These are phyloP conservation scores for Santalum album DNA, from an alignment of 164 flowering plant genomes.

Conservation along the genomic window DNA sequence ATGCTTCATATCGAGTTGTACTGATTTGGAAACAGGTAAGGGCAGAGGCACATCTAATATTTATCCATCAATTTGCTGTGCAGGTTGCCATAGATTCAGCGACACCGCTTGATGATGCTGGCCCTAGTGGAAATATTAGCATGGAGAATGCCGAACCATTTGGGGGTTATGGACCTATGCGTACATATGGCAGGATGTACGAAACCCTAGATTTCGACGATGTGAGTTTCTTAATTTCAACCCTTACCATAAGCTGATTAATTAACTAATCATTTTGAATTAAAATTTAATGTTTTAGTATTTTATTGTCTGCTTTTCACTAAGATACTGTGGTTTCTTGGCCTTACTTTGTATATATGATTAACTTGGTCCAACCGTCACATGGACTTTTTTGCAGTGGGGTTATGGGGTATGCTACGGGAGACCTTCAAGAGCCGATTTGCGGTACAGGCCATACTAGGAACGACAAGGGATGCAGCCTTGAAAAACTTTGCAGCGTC, in stretches of 20 bases:
- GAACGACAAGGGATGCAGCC: too few species aligned
- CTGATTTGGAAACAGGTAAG: too few species aligned
- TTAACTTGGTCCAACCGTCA: too few species aligned
- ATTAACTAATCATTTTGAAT: too few species aligned
- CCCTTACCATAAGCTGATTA: too few species aligned
- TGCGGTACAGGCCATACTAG: background rate
- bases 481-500: too few species aligned
- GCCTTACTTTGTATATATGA: too few species aligned
- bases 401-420: background rate
- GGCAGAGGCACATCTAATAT: background rate
- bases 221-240: background rate
- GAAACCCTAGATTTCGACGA: background rate
- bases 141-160: slow-evolving; percentile 42
- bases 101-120: slow-evolving; percentile 83
- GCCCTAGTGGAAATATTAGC: slow-evolving; percentile 45
- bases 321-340: background rate
- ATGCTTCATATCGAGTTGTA: too few species aligned
- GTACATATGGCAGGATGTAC: slow-evolving; percentile 57
- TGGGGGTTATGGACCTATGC: slow-evolving; percentile 84
- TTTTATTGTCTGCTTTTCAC: background rate
- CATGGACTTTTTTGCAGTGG: background rate
- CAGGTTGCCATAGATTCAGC: slow-evolving; percentile 98
- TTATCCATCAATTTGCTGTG: slow-evolving; percentile 7
- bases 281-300: background rate
- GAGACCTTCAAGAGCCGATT: background rate